Evolutionary conservation across 139 green algal species (phyloP).

Genomic region (Dunaliella primolecta): DNA sequence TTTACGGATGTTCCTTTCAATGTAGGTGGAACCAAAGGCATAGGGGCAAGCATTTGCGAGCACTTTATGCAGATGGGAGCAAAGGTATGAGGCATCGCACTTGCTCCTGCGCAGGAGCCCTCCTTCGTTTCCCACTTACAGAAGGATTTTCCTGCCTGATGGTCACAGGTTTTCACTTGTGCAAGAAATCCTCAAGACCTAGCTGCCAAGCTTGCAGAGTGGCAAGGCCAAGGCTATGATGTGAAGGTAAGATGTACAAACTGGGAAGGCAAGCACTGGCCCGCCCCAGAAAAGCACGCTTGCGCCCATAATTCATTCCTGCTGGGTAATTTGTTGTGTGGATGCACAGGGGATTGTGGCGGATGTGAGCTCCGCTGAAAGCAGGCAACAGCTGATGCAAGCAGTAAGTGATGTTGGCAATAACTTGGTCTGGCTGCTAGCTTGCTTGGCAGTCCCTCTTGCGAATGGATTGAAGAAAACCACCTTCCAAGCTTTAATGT

Average conservation of each 20-base stretch:
- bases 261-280: not conserved
- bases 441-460: no score
- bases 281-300: not conserved
- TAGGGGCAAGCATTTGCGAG: not conserved
- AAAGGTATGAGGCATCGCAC: not conserved
- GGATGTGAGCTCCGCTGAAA: not conserved
- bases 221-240: constrained; percentile 14
- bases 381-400: not conserved
- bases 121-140: not conserved
- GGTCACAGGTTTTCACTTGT: constrained; percentile 58
- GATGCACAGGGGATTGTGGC: constrained; percentile 2
- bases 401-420: not conserved
- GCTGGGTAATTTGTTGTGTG: not conserved
- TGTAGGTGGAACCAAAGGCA: not conserved
- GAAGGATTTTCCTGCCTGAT: not conserved
- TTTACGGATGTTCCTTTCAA: not conserved
- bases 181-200: constrained; percentile 46
- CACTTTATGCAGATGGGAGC: not conserved
- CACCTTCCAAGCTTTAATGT: no score
- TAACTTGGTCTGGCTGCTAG: no score
- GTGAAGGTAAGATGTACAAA: constrained; percentile 22
- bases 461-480: no score
- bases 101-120: not conserved
- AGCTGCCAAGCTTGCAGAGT: constrained; percentile 6
- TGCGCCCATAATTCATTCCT: not conserved